A percentile compares a stretch with the other conserved stretches of the same genome.
phyloP scores from a whole-genome alignment of 805 yeast genomes.

The Candida lessepsii region DNA sequence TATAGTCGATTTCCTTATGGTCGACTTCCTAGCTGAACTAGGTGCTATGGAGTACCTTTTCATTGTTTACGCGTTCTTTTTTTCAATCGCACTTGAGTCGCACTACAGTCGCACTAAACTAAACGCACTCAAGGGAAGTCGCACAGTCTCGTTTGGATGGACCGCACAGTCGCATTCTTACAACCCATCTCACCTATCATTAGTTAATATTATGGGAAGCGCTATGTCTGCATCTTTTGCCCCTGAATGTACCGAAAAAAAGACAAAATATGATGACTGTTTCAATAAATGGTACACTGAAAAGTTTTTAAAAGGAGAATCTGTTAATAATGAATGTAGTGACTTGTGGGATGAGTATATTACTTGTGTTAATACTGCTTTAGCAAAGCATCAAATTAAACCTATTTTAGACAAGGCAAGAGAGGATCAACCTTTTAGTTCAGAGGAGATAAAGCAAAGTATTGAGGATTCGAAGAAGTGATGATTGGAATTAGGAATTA shows the following conservation, averaged over 20 bases:
- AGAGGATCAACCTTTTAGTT: constrained; percentile 77
- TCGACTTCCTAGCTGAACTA: constrained; percentile 23
- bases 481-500: too few relatives aligned
- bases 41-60: constrained; percentile 37
- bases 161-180: too few relatives aligned
- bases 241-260: constrained; percentile 90
- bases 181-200: not conserved
- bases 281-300: constrained; percentile 94
- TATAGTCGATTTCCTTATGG: constrained; percentile 24
- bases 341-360: constrained; percentile 86
- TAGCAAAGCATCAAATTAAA: constrained; percentile 72
- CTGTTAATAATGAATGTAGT: constrained; percentile 81
- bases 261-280: constrained; percentile 86
- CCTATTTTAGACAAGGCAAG: constrained; percentile 86
- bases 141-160: too few relatives aligned
- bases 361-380: constrained; percentile 73
- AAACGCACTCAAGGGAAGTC: not conserved
- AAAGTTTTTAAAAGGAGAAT: constrained; percentile 56
- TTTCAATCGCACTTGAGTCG: too few relatives aligned
- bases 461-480: constrained; percentile 1
- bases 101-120: not conserved
- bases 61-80: constrained; percentile 18
- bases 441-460: constrained; percentile 26
- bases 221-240: constrained; percentile 76
- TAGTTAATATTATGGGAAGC: constrained; percentile 34